These are phyloP conservation scores for Trichosanthes cucumerina DNA, from an alignment of 306 rosid species.

Conservation along the genomic window DNA sequence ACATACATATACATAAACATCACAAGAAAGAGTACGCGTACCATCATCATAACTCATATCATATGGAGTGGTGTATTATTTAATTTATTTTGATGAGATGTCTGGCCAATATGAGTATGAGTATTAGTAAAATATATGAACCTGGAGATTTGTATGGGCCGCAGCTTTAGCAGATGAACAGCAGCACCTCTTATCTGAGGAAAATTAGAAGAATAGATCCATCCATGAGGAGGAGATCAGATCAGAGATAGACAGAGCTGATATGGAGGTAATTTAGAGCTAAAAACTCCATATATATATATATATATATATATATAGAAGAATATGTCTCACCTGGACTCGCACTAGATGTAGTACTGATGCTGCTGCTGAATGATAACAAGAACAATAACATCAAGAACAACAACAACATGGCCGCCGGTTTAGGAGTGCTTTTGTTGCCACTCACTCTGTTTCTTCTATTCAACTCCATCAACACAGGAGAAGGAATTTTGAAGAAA, in stretches of 20 bases:
- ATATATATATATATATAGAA: too few species aligned
- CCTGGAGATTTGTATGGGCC: constrained; percentile 45
- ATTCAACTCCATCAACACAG: constrained; percentile 57
- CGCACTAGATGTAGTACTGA: not conserved
- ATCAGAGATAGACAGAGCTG: not conserved
- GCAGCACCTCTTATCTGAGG: constrained; percentile 38
- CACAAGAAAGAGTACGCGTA: too few species aligned
- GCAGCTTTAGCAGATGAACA: constrained; percentile 27
- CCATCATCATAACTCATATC: too few species aligned
- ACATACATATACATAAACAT: too few species aligned
- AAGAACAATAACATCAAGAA: constrained; percentile 2
- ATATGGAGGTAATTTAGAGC: too few species aligned
- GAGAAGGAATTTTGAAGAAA: not conserved
- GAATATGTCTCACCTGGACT: not conserved
- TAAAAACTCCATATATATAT: too few species aligned
- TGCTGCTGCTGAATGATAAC: constrained; percentile 24
- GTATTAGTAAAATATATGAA: not conserved
- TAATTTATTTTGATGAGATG: too few species aligned
- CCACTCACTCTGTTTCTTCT: constrained; percentile 25
- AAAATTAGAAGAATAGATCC: not conserved
- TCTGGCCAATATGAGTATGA: too few species aligned
- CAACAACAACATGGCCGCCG: not conserved
- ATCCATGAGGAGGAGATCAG: not conserved
- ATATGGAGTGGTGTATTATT: too few species aligned
- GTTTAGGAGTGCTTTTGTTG: not conserved